Evolutionary conservation across 2,329 filamentous ascomycete species (phyloP), one percentile per base, ranked within the genome.

Genomic region (Akanthomyces muscarius): DNA sequence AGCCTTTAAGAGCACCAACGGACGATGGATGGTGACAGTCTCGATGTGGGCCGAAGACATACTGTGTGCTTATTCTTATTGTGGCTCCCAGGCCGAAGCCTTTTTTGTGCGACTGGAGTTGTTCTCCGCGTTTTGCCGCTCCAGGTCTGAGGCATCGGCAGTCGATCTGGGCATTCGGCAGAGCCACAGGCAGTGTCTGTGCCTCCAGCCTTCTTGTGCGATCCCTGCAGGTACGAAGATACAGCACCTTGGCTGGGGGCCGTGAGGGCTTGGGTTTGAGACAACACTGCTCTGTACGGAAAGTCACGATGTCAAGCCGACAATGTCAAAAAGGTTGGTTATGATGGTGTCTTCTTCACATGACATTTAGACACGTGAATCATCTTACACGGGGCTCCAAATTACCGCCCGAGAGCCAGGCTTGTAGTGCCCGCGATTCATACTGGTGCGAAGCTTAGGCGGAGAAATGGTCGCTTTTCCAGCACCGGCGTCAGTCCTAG

Each of bases 171-270:
- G 14, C 41, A 61, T 10, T 44, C 54, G 41, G 54, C 41, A 47
- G 36, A 36, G 13, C 14, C 58, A 53, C 33, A 25, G 21, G 38
- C 57, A 23, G 53, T 42, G 45, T 51, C 55, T 50, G 55, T 48
- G 45, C 44, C 18, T 18, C 56, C 47, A 30, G 23, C 47, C 33
- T 38, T 51, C 33, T 48, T 25, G n/a, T 51, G 33, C 36, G 47
- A 52, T 44, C 47, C 47, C 55, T 58, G 55, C 55, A 58, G 55
- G 55, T 58, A 58, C 55, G 30, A 28, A 33, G 53, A 23, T 23
- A 18, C 53, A 56, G 53, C 53, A 38, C 54, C 55, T 18, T 58
- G 55, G 44, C 44, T 38, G 10, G 55, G 28, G 28, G 51, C 25
- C 8, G 21, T n/a, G 33, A 38, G 14, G 25, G 13, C 5, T 38